Evolutionary conservation across 768 basidiomycete genomes (phyloP).

Genomic region (Lactifluus piperatus): DNA sequence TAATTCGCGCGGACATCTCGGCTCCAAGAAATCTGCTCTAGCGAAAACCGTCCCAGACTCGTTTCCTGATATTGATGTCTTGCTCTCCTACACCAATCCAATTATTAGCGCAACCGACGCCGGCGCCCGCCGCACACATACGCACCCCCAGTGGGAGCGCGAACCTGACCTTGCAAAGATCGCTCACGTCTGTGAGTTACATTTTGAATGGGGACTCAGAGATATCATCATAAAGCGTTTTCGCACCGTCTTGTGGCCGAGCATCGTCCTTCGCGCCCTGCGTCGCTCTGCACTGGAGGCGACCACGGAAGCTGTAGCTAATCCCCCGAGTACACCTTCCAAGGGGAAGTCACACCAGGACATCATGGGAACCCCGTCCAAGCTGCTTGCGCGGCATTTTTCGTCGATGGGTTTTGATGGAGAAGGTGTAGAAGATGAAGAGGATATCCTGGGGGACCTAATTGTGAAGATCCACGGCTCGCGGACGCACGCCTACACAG

Average conservation of each 20-base stretch:
- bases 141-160: conserved; percentile 30
- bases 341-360: neutral
- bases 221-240: conserved; percentile 80
- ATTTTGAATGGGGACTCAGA: conserved; percentile 88
- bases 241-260: conserved; percentile 74
- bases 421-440: conserved; percentile 25
- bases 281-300: conserved; percentile 45
- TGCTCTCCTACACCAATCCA: conserved; percentile 72
- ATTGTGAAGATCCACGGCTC: conserved; percentile 59
- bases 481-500: conserved; percentile 63
- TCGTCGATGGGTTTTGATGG: conserved; percentile 36
- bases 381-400: conserved; percentile 49
- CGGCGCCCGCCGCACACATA: conserved; percentile 33
- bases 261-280: conserved; percentile 59
- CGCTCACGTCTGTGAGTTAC: conserved; percentile 74
- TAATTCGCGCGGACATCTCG: conserved; percentile 54
- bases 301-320: conserved; percentile 27
- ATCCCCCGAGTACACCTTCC: conserved; percentile 13
- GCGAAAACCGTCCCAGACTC: conserved; percentile 53
- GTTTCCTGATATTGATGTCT: conserved; percentile 66
- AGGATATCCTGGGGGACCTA: conserved; percentile 34
- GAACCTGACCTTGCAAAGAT: conserved; percentile 67
- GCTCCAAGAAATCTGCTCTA: conserved; percentile 54
- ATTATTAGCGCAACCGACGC: conserved; percentile 56
- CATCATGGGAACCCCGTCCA: conserved; percentile 34